A percentile compares a stretch with the other conserved stretches of the same genome.
phyloP scores from a whole-genome alignment of 1,139 yeast species.

The Pichia inconspicua region DNA sequence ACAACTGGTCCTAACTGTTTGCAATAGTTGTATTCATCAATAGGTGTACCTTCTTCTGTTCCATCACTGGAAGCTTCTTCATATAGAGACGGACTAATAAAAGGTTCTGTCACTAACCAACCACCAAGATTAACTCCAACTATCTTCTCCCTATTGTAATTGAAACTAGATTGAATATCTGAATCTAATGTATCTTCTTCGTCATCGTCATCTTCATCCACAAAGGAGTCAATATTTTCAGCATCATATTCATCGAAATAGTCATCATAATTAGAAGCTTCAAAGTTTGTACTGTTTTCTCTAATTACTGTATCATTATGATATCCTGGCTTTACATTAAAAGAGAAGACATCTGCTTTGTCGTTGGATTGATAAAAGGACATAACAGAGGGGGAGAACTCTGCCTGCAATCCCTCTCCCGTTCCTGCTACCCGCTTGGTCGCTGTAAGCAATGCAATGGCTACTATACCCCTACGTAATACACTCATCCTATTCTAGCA shows the following conservation, averaged over 20 bases:
- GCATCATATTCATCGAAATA: not conserved
- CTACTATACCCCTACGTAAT: not conserved
- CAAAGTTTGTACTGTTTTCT: not conserved
- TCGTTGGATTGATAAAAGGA: not conserved
- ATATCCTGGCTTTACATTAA: too few species aligned
- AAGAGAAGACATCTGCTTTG: not conserved
- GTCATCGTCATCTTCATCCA: not conserved
- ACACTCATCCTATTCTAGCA: not conserved
- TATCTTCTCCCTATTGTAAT: conserved; percentile 43
- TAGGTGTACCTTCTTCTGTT: conserved; percentile 50
- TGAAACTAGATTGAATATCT: not conserved
- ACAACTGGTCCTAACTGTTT: conserved; percentile 52
- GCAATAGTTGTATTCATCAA: conserved; percentile 78
- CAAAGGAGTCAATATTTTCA: not conserved
- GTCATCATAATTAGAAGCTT: not conserved
- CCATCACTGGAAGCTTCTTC: conserved; percentile 18
- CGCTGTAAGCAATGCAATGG: not conserved
- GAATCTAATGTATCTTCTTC: conserved; percentile 1
- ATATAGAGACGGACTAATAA: conserved; percentile 77
- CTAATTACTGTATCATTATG: not conserved
- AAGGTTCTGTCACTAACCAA: conserved; percentile 85
- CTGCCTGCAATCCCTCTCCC: not conserved
- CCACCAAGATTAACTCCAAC: conserved; percentile 88
- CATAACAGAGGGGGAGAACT: not conserved
- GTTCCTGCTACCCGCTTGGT: not conserved